Base-by-base conservation (phyloP, 2,329 filamentous ascomycete genomes). In the Seiridium unicorne region DNA sequence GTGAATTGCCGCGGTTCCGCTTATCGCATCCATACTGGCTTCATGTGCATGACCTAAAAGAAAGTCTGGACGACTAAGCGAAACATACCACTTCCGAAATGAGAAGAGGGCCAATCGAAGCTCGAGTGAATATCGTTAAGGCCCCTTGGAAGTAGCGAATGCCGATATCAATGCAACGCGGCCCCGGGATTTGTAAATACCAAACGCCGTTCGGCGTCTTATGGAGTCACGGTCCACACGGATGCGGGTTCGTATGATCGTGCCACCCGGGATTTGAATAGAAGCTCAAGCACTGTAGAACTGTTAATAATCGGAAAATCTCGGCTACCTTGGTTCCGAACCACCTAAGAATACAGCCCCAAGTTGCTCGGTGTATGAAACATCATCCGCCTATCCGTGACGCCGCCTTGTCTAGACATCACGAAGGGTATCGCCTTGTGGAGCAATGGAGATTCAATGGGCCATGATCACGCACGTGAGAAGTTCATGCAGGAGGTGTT, bases 221-320 rank as follows among this genome's bases (percentile, higher is more conserved):
- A 55, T 38, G 51, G 51, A 38, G 35, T 26, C 38, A 26, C 51
- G 51, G 51, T 31, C 10, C 51, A 42, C n/a, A n/a, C 36, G 40
- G 49, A 32, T n/a, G 34, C 49, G 34, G 51, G 35, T 35, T 42
- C 9, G 38, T 18, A 44, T 34, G 40, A 42, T 44, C 51, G 40
- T 55, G 51, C 51, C 11, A 42, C 34, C 51, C 51, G 51, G 51
- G 51, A 55, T 55, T 55, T 55, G 51, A 55, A 38, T 35, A 13
- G 32, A 35, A 34, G 32, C 36, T 51, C 49, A 34, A 51, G 49
- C 47, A 32, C 6, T 32, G 18, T 26, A 26, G 18, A 26, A 26
- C 18, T 26, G 18, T 26, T 26, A 26, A 26, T 26, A 26, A 26
- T 26, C 18, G 13, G 46, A 31, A 48, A n/a, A 48, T 7, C 18